Evolutionary conservation across 768 basidiomycete species (phyloP).

Genomic region (Mycena olivaceomarginata): DNA sequence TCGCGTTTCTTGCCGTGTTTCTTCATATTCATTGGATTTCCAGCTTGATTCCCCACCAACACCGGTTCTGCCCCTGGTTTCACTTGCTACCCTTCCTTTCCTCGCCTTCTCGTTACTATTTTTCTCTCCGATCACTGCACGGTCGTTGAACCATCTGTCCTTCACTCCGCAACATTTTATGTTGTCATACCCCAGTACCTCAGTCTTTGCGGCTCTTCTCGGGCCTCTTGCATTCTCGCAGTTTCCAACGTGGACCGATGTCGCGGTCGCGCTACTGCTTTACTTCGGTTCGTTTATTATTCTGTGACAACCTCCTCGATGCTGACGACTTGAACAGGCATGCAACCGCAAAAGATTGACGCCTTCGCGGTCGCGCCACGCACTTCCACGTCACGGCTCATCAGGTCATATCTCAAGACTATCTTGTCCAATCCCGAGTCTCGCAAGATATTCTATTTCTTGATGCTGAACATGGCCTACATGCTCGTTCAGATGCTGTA

Average conservation of each 20-base stretch:
- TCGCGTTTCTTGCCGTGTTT: conserved; percentile 17
- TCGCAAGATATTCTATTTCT: conserved; percentile 97
- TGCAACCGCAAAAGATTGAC: conserved; percentile 70
- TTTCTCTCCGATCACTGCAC: conserved; percentile 70
- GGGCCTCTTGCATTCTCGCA: conserved; percentile 82
- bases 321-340: conserved; percentile 58
- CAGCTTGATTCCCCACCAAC: conserved; percentile 71
- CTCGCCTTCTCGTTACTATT: conserved; percentile 80
- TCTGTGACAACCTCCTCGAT: not conserved
- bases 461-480: conserved; percentile 94
- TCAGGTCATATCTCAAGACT: conserved; percentile 88
- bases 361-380: conserved; percentile 64
- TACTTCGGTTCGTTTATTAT: conserved; percentile 73
- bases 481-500: conserved; percentile 99
- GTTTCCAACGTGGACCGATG: conserved; percentile 74
- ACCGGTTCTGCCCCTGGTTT: conserved; percentile 73
- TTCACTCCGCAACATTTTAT: conserved; percentile 75
- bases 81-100: conserved; percentile 76
- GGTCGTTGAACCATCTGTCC: conserved; percentile 66
- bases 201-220: conserved; percentile 69
- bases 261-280: conserved; percentile 73
- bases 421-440: conserved; percentile 95
- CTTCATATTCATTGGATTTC: conserved; percentile 29
- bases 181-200: conserved; percentile 74
- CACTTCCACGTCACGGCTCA: conserved; percentile 72